phyloP scores from a whole-genome alignment of 2,329 filamentous ascomycete species.

The Epichloe sylvatica region DNA sequence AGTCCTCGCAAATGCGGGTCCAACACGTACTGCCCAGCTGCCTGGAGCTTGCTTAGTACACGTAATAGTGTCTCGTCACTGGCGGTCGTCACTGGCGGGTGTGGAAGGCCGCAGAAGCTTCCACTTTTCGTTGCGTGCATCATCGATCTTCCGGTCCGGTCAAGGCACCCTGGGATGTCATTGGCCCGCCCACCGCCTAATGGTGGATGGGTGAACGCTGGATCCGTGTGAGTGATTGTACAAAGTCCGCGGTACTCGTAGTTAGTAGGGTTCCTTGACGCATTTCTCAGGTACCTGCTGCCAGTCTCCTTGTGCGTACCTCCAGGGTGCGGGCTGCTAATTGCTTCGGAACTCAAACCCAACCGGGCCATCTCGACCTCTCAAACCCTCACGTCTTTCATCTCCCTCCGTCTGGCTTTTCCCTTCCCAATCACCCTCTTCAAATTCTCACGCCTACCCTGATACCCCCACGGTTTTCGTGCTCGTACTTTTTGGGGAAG shows the following conservation, averaged over 20 bases:
- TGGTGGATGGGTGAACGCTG: slow-evolving; percentile 4
- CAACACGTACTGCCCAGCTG: slow-evolving; percentile 4
- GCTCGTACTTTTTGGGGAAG: not conserved
- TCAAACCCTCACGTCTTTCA: slow-evolving; percentile 8
- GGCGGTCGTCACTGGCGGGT: not conserved
- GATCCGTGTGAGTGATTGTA: slow-evolving; percentile 6
- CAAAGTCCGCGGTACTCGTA: not conserved
- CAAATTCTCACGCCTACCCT: slow-evolving; percentile 7
- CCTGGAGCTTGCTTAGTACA: not conserved
- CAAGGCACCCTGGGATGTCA: slow-evolving; percentile 18
- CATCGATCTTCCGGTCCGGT: slow-evolving; percentile 24
- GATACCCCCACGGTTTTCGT: slow-evolving; percentile 1
- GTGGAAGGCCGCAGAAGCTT: slow-evolving; percentile 5
- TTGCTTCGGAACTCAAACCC: slow-evolving; percentile 2
- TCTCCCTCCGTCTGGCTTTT: slow-evolving; percentile 4
- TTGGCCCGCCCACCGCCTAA: slow-evolving; percentile 18
- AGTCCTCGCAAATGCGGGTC: not conserved
- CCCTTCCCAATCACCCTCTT: not conserved
- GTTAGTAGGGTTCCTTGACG: not conserved
- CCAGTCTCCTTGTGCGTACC: not conserved
- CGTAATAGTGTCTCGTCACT: not conserved
- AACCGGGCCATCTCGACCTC: slow-evolving; percentile 12
- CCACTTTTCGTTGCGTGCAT: slow-evolving; percentile 12
- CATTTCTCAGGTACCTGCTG: not conserved
- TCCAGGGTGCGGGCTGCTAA: not conserved